Conservation (phyloP, 2,329 filamentous ascomycete genomes). For the Arthroderma uncinatum region DNA sequence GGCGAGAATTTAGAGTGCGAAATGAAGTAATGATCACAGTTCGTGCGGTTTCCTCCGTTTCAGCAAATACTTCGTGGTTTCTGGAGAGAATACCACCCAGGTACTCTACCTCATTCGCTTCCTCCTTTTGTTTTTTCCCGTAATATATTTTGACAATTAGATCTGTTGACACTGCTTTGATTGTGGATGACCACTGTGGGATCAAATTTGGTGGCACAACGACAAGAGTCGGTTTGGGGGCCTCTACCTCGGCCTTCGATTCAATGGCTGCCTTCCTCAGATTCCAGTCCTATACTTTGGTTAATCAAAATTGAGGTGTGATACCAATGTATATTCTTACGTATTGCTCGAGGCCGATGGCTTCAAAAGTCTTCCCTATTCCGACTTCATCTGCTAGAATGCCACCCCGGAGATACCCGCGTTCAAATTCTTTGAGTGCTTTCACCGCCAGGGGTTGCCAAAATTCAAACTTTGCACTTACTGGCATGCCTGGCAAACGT, state of each 20-base stretch:
- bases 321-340: background rate
- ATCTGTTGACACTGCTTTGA: background rate
- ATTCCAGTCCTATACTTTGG: background rate
- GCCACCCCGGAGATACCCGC: constrained; percentile 45
- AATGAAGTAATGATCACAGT: background rate
- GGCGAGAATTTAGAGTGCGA: background rate
- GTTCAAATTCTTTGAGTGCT: constrained; percentile 3
- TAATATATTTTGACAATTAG: constrained; percentile 4
- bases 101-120: background rate
- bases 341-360: constrained; percentile 60
- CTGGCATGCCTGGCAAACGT: background rate
- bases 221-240: background rate
- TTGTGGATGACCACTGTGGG: background rate
- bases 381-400: constrained; percentile 96
- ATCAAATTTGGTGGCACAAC: constrained; percentile 5
- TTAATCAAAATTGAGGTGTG: background rate
- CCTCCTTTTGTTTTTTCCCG: background rate
- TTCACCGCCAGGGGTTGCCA: constrained; percentile 3
- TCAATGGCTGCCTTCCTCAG: background rate
- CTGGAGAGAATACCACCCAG: background rate
- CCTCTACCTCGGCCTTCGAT: background rate
- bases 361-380: constrained; percentile 94
- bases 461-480: background rate
- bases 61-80: background rate
- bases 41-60: background rate